Conservation (phyloP, 176 grass and related monocot species). For the Carex myosuroides region DNA sequence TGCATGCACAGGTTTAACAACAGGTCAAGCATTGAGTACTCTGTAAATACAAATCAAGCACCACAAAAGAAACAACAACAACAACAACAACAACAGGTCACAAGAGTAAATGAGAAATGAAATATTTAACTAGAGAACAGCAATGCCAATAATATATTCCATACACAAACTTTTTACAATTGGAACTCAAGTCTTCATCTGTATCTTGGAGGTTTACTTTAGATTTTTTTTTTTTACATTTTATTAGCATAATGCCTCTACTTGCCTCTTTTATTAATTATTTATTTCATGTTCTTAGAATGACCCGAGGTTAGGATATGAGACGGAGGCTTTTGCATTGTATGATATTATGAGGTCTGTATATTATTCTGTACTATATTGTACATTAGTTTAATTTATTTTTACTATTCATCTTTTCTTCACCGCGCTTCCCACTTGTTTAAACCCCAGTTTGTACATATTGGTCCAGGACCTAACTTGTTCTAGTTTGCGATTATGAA, state of each 20-base stretch:
- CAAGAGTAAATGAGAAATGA: not conserved
- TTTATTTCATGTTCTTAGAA: constrained; percentile 31
- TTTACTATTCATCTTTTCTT: not conserved
- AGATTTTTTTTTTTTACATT: not conserved
- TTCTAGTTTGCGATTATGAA: not conserved
- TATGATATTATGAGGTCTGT: constrained; percentile 88
- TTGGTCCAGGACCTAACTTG: not conserved
- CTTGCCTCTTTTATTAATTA: constrained; percentile 4
- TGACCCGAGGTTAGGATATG: constrained; percentile 86
- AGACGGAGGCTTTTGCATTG: constrained; percentile 88
- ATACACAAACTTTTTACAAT: not conserved
- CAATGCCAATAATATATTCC: not conserved
- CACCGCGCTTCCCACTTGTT: not conserved
- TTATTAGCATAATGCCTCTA: constrained; percentile 20
- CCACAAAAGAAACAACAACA: not conserved
- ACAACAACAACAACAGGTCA: not conserved
- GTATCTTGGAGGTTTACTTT: constrained; percentile 9
- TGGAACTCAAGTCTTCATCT: not conserved
- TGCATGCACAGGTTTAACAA: not conserved
- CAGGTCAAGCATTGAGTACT: not conserved
- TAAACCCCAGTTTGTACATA: constrained; percentile 4
- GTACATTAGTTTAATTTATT: not conserved
- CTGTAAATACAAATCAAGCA: not conserved
- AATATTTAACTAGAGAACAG: not conserved
- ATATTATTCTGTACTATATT: constrained; percentile 13